Conservation (phyloP, 495 filamentous ascomycete species). For the Penicillium diatomitis region DNA sequence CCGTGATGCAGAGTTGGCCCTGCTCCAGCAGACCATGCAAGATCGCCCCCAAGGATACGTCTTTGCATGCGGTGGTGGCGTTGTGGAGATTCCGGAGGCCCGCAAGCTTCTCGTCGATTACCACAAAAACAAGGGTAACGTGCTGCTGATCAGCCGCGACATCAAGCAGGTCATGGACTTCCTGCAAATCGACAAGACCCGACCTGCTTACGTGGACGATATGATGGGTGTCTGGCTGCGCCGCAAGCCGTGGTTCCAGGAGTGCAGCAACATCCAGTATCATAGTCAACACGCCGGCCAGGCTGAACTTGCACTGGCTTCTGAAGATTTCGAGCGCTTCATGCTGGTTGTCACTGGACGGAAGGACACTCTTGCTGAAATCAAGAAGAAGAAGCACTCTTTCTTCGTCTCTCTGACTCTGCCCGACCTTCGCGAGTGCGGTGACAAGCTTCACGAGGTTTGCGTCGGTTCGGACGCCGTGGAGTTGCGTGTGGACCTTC, state of each 20-base stretch:
- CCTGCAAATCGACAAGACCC: slow-evolving; percentile 78
- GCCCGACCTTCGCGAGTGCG: slow-evolving; percentile 55
- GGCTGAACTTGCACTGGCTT: slow-evolving; percentile 46
- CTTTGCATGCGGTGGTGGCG: slow-evolving; percentile 88
- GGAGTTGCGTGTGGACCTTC: slow-evolving; percentile 85
- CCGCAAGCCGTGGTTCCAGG: slow-evolving; percentile 81
- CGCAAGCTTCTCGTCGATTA: slow-evolving; percentile 66
- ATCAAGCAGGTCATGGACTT: slow-evolving; percentile 84
- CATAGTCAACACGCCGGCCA: slow-evolving; percentile 60
- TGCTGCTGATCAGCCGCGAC: slow-evolving; percentile 80
- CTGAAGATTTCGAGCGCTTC: slow-evolving; percentile 75
- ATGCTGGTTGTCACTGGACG: slow-evolving; percentile 64
- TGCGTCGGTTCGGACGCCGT: slow-evolving; percentile 87
- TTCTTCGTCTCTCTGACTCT: slow-evolving; percentile 92
- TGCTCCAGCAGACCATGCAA: slow-evolving; percentile 62
- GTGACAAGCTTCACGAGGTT: slow-evolving; percentile 58
- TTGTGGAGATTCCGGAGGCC: slow-evolving; percentile 82
- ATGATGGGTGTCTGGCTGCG: slow-evolving; percentile 89
- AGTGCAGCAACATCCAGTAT: slow-evolving; percentile 94
- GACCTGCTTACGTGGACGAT: slow-evolving; percentile 89
- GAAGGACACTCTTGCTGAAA: slow-evolving; percentile 49
- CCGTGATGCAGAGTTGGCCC: slow-evolving; percentile 64
- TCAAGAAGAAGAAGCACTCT: slow-evolving; percentile 64
- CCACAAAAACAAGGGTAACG: slow-evolving; percentile 73
- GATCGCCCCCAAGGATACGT: slow-evolving; percentile 69